Evolutionary conservation across 2,329 filamentous ascomycete genomes (phyloP), one percentile per base, ranked within the genome.

Genomic region (Penicillium sp.): DNA sequence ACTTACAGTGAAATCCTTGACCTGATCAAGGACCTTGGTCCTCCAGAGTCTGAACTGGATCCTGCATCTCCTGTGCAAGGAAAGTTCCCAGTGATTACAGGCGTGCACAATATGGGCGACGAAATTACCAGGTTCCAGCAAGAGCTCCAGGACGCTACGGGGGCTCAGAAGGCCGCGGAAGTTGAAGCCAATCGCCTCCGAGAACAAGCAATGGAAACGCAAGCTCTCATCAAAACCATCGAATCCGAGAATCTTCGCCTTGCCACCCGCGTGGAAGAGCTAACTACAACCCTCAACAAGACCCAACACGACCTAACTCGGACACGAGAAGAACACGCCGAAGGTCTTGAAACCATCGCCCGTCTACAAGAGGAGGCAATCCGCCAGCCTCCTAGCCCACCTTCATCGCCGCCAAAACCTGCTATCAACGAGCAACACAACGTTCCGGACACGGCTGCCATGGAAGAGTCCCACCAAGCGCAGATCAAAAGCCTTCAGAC

Each of bases 1-100:
- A 71, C 72, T 7, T 77, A 75, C 54, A 69, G 64, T 25, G 73
- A 78, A 43, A 73, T 78, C n/a, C 62, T 77, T 2, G 72, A 75
- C 26, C 50, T 72, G 43, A 73, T 77, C 47, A 74, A 75, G 48
- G 69, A 70, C 51, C 59, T 74, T 19, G 70, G 66, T 26, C 68
- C 66, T 23, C 56, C 65, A 13, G 59, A 63, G 43, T 53, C 61
- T 9, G 55, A 57, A 51, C 57, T 61, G 6, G 54, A 60, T 14
- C 35, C 54, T 10, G 51, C 54, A 14, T 58, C 57, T 14, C 54
- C 63, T 6, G 26, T 60, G 16, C 67, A 64, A 19, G 58, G 58
- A 1, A 68, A 59, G 50, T 61, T 65, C 48, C 51, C 50, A 1
- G 58, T 53, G 3, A 62, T 66, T 13, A 44, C 58, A 35, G 69